Conservation (phyloP, 768 basidiomycete species). For the Pleurotus ostreatus region DNA sequence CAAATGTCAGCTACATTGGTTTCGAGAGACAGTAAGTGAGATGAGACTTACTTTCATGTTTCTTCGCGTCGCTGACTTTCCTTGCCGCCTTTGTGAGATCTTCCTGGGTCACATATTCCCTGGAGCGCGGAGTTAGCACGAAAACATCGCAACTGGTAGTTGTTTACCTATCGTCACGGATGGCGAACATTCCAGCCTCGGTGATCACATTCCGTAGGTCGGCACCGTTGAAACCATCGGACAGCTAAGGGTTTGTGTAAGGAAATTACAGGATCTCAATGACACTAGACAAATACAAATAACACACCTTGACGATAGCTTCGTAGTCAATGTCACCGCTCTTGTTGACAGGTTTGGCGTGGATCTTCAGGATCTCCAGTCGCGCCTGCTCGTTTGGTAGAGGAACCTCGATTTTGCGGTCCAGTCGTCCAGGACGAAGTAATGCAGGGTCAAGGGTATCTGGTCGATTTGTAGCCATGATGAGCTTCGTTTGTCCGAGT, state of each 20-base stretch:
- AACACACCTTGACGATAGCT: constrained; percentile 85
- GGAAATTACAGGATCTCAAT: background rate
- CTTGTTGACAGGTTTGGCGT: constrained; percentile 92
- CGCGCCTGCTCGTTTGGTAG: constrained; percentile 97
- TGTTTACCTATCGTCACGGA: constrained; percentile 84
- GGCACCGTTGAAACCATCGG: constrained; percentile 93
- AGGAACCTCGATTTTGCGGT: constrained; percentile 97
- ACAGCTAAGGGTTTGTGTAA: constrained; percentile 44
- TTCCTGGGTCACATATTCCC: constrained; percentile 90
- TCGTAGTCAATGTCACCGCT: constrained; percentile 95
- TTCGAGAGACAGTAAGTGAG: background rate
- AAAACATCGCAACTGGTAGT: background rate
- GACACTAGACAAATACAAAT: constrained; percentile 5
- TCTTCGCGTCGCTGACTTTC: constrained; percentile 95
- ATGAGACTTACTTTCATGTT: constrained; percentile 79
- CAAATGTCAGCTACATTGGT: constrained; percentile 3
- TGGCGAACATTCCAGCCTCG: constrained; percentile 98
- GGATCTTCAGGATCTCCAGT: constrained; percentile 96
- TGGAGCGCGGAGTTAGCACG: constrained; percentile 19
- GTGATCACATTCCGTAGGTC: constrained; percentile 94
- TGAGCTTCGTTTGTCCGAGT: constrained; percentile 90
- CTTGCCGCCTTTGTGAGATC: constrained; percentile 95
- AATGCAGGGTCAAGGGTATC: constrained; percentile 98
- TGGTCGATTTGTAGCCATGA: constrained; percentile 99
- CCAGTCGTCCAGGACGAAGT: constrained; percentile 91